phyloP scores from a whole-genome alignment of 31 red algal species.

The Asparagopsis taxiformis region DNA sequence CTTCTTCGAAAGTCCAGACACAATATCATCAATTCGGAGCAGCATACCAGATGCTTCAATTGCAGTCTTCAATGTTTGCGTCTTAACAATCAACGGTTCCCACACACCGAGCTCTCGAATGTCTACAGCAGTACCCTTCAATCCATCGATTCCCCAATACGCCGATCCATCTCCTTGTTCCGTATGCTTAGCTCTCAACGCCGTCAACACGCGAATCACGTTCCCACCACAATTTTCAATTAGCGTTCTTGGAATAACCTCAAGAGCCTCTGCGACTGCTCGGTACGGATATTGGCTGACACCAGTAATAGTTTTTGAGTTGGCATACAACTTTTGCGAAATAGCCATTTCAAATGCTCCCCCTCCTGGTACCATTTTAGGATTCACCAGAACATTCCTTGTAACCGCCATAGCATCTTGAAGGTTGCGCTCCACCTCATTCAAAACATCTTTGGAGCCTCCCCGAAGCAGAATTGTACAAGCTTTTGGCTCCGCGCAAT shows the following conservation, averaged over 20 bases:
- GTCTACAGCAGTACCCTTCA: constrained; percentile 77
- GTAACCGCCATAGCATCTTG: constrained; percentile 92
- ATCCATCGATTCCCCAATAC: constrained; percentile 92
- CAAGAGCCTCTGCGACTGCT: constrained; percentile 88
- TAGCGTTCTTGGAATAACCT: constrained; percentile 97
- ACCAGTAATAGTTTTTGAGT: constrained; percentile 80
- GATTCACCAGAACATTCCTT: constrained; percentile 77
- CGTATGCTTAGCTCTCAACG: constrained; percentile 87
- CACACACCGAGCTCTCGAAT: constrained; percentile 79
- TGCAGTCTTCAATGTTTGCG: constrained; percentile 95
- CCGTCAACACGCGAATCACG: constrained; percentile 89
- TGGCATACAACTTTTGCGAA: constrained; percentile 53
- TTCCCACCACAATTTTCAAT: constrained; percentile 95
- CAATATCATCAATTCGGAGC: constrained; percentile 96
- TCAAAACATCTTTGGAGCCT: constrained; percentile 94
- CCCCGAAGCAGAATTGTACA: constrained; percentile 96
- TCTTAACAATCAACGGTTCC: constrained; percentile 92
- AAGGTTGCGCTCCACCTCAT: constrained; percentile 96
- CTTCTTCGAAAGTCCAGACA: constrained; percentile 84
- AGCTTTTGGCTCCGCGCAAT: constrained; percentile 85
- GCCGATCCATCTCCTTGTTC: constrained; percentile 16
- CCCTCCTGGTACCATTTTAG: constrained; percentile 91
- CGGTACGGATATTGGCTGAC: constrained; percentile 83
- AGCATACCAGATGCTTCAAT: constrained; percentile 94
- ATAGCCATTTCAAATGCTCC: constrained; percentile 97